phyloP scores from a whole-genome alignment of 2,329 filamentous ascomycete genomes.

The Fragosphaeria purpurea region DNA sequence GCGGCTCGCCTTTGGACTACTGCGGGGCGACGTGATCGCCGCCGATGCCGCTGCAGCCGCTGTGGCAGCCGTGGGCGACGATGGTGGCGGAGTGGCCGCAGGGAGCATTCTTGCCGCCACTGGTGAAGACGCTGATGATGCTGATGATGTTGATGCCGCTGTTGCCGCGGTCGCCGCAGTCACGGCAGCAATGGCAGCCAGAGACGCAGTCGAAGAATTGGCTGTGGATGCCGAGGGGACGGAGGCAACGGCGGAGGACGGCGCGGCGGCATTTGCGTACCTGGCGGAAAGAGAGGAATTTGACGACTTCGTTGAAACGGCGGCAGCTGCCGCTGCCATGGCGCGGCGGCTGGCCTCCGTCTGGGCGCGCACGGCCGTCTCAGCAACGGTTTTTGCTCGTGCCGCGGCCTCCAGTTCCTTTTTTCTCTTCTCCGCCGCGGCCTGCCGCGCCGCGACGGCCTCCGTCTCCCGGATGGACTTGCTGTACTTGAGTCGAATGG shows the following conservation, averaged over 20 bases:
- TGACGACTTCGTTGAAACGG: constrained; percentile 5
- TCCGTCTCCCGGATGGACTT: constrained; percentile 71
- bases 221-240: constrained; percentile 3
- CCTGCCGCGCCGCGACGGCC: constrained; percentile 44
- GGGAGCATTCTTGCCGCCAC: not conserved
- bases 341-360: constrained; percentile 13
- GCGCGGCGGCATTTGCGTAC: not conserved
- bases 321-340: constrained; percentile 10
- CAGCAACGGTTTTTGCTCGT: constrained; percentile 30
- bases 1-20: not conserved
- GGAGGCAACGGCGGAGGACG: constrained; percentile 3
- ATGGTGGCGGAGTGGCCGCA: not conserved
- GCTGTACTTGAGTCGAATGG: constrained; percentile 76
- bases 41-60: not conserved
- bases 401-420: constrained; percentile 39
- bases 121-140: not conserved
- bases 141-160: not conserved
- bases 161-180: not conserved
- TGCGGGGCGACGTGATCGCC: not conserved
- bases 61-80: not conserved
- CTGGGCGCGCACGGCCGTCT: constrained; percentile 22
- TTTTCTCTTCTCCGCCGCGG: constrained; percentile 43
- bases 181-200: not conserved
- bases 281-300: constrained; percentile 3
- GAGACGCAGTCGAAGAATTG: not conserved